phyloP scores from a whole-genome alignment of 1,139 yeast species.

The Candida gigantensis region DNA sequence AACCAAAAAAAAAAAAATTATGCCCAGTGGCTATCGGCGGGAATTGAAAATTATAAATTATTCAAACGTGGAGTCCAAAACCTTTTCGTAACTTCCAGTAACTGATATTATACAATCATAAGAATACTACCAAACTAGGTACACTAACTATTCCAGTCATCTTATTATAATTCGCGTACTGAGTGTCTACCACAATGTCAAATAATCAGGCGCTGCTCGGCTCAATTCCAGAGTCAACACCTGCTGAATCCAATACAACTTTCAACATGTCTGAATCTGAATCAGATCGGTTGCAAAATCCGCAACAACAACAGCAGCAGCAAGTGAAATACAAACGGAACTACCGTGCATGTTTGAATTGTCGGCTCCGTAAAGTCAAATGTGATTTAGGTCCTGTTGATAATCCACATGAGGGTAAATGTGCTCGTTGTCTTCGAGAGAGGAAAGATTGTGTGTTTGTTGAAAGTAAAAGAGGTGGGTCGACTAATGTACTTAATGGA shows the following conservation, averaged over 20 bases:
- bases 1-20: background rate
- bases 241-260: no score
- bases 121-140: no score
- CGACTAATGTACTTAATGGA: conserved; percentile 47
- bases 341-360: conserved; percentile 81
- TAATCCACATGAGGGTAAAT: conserved; percentile 76
- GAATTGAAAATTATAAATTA: background rate
- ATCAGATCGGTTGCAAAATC: no score
- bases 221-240: no score
- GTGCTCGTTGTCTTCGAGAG: conserved; percentile 82
- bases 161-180: no score
- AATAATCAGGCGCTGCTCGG: no score
- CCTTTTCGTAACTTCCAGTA: no score
- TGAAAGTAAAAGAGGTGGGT: conserved; percentile 61
- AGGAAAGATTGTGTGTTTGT: conserved; percentile 79
- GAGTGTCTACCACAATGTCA: no score
- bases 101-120: no score
- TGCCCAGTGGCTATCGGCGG: conserved; percentile 2
- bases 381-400: conserved; percentile 82
- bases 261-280: no score
- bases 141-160: no score
- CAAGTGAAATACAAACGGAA: conserved; percentile 51
- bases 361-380: conserved; percentile 78
- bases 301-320: background rate
- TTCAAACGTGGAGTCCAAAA: no score